Base-by-base conservation (phyloP, 805 yeast species). In the Wickerhamiella bombiphila region DNA sequence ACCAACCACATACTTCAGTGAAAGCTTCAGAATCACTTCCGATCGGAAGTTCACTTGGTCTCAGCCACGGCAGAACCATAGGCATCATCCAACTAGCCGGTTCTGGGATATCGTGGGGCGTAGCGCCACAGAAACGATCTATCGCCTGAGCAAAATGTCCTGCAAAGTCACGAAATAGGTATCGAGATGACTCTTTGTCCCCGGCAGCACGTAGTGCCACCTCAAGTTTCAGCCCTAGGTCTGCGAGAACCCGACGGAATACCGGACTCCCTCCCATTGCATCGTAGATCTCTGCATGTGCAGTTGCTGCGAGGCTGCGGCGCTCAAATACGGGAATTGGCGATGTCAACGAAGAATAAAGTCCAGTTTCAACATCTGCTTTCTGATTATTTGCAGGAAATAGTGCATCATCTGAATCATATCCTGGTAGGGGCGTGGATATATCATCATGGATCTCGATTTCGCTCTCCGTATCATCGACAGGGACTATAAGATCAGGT, bases 91-190 rank as follows among this genome's bases (percentile, higher is more conserved):
- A 47, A 5, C 32, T 22, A 3, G 30, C 16, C 5, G 31, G 5
- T 4, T 31, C 22, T 0, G 46, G 47, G 25, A 34, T 42, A 2
- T 32, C 35, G 15, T 40, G 41, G 22, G 30, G 33, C 9, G 38
- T 40, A 5, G 42, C 44, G 8, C 45, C 48, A 1, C 45, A 42
- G 34, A 36, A 41, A 4, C 43, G 31, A 19, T 46, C 43, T 9
- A 46, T 32, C 7, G 47, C 31, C 11, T 34, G 9, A n/a, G 40
- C 18, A 24, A 43, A 33, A 19, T 39, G 30, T 9, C 50, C 51
- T n/a, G 46, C 48, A 22, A 41, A 47, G 34, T 44, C 48, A 18
- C 51, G 46, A 37, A 44, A 47, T 18, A 39, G 35, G 26, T 39
- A 47, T 2, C 43, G 40, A 3, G 47, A 43, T 17, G 33, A 17